Base-by-base conservation (phyloP, 2,329 filamentous ascomycete species). In the Ceratocystis papillata region DNA sequence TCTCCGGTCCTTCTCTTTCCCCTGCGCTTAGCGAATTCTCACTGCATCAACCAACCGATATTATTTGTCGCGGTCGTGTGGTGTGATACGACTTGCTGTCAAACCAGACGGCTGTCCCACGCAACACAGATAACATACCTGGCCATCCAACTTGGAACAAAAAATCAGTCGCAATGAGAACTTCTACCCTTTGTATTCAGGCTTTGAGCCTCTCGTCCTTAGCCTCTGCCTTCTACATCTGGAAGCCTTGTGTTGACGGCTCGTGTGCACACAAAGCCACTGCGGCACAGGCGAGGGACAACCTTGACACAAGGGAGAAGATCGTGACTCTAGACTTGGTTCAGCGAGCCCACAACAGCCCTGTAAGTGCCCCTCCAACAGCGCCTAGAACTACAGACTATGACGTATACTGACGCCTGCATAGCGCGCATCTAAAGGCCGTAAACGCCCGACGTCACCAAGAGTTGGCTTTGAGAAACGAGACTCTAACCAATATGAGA, bases 401-500 rank as follows among this genome's bases (percentile, higher is more conserved):
- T 28, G 69, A 45, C 70, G 68, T 69, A 59, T 59, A 20, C 55
- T 59, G 28, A 59, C 55, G 33, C 17, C 7, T 5, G 17, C 5
- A 15, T 8, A 59, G 55, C 55, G 55, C 17, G 55, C 55, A 59
- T 33, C 15, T 4, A 59, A 15, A 37, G 20, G 8, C 3, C 55
- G 17, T 15, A 59, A 59, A 59, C 67, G 68, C 30, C 45, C 65
- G 7, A 60, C 70, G n/a, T 65, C 66, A 7, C 63, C 62, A 28
- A 62, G 63, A 25, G 50, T 69, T 30, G 48, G 65, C 41, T 25
- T 75, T 28, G 70, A 68, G 3, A 77, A 74, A 67, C 76, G 81
- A 69, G 73, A 59, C 33, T 48, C 73, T 17, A 83, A 82, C 70
- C 71, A 74, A 1, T 85, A 80, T 70, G 71, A 74, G 1, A 73